Percentiles rank a stretch among this genome's conserved stretches.
phyloP scores from a whole-genome alignment of 2,329 filamentous ascomycete genomes.

The Lachnellula subtilissima region DNA sequence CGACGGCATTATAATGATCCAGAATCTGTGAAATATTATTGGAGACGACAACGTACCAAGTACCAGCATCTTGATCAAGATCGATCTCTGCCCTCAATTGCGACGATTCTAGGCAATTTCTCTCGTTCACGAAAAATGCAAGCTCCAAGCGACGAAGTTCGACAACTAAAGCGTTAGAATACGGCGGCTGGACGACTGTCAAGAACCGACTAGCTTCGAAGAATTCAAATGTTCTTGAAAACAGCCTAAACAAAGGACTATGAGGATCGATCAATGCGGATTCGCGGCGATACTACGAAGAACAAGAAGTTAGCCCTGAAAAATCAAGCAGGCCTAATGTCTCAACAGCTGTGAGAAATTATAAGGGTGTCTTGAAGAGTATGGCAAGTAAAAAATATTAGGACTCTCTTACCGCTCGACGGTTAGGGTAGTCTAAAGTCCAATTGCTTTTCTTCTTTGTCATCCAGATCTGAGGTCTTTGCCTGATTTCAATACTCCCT shows the following conservation, averaged over 20 bases:
- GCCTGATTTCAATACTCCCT: constrained; percentile 48
- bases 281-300: constrained; percentile 15
- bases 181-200: constrained; percentile 41
- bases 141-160: constrained; percentile 51
- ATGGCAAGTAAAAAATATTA: too few relatives aligned
- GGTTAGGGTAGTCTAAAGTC: constrained; percentile 32
- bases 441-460: constrained; percentile 34
- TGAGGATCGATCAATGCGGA: constrained; percentile 45
- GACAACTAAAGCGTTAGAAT: constrained; percentile 33
- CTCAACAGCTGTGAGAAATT: too few relatives aligned
- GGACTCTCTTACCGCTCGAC: constrained; percentile 17
- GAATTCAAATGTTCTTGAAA: constrained; percentile 42
- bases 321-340: too few relatives aligned
- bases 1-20: too few relatives aligned
- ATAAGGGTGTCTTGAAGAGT: constrained; percentile 45
- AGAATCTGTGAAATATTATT: not conserved
- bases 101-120: constrained; percentile 39
- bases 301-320: too few relatives aligned
- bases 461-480: constrained; percentile 38
- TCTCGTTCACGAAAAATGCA: constrained; percentile 45
- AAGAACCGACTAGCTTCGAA: constrained; percentile 45
- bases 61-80: constrained; percentile 52
- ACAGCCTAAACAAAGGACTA: constrained; percentile 35
- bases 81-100: constrained; percentile 52
- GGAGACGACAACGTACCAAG: constrained; percentile 43